Percentiles rank a stretch among this genome's conserved stretches.
Conservation (phyloP, 768 basidiomycete species). For the Lentinus brumalis region DNA sequence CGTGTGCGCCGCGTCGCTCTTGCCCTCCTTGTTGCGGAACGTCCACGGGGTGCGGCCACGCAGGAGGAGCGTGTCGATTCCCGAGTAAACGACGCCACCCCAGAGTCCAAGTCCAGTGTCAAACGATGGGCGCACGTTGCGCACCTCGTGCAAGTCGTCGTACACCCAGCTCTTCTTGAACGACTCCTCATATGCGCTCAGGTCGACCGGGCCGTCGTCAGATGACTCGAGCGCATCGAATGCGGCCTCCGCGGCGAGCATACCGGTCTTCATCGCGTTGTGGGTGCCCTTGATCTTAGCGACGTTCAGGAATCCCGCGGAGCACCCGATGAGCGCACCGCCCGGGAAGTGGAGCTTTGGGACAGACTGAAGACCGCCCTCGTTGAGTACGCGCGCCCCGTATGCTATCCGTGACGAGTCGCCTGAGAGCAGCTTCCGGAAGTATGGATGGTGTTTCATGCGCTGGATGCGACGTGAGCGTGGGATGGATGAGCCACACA, state of each 20-base stretch:
- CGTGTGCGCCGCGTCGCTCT: slow-evolving; percentile 72
- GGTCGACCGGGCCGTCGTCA: slow-evolving; percentile 45
- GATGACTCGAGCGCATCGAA: slow-evolving; percentile 53
- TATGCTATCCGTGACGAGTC: slow-evolving; percentile 81
- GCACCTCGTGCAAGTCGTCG: slow-evolving; percentile 83
- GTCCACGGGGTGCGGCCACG: slow-evolving; percentile 93
- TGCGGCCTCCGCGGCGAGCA: slow-evolving; percentile 92
- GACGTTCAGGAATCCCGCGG: slow-evolving; percentile 94
- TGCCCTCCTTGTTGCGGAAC: slow-evolving; percentile 61
- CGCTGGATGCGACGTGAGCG: slow-evolving; percentile 45
- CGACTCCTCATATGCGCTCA: slow-evolving; percentile 71
- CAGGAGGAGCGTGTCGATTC: slow-evolving; percentile 82
- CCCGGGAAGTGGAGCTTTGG: slow-evolving; percentile 89
- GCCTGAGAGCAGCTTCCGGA: slow-evolving; percentile 75
- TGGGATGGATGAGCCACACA: not conserved
- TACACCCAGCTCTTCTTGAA: slow-evolving; percentile 83
- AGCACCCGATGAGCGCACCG: slow-evolving; percentile 92
- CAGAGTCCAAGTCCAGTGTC: slow-evolving; percentile 74
- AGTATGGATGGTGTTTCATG: slow-evolving; percentile 97
- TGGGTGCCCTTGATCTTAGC: slow-evolving; percentile 99
- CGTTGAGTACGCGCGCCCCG: slow-evolving; percentile 86
- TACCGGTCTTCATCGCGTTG: slow-evolving; percentile 98
- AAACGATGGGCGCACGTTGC: slow-evolving; percentile 92
- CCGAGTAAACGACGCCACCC: slow-evolving; percentile 89
- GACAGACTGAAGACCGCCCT: slow-evolving; percentile 92